phyloP scores from a whole-genome alignment of 164 flowering plant species.

The Paratinospora sagittata region DNA sequence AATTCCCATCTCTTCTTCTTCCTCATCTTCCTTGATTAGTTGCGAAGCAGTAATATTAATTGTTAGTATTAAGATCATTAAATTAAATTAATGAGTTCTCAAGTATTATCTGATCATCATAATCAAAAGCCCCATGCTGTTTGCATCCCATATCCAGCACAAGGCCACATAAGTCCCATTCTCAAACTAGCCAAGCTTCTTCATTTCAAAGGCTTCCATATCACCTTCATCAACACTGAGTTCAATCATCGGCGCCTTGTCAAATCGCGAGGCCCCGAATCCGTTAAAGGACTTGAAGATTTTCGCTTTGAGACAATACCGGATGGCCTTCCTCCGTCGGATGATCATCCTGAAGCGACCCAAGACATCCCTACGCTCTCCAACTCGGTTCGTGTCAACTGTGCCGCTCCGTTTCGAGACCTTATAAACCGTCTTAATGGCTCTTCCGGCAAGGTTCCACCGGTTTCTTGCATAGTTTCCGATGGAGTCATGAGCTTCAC shows the following conservation, averaged over 20 bases:
- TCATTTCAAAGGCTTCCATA: conserved; percentile 29
- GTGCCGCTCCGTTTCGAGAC: conserved; percentile 23
- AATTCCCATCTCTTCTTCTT: too few species aligned
- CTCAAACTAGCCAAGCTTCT: conserved; percentile 29
- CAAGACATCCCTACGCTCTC: conserved; percentile 41
- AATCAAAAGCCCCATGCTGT: conserved; percentile 15
- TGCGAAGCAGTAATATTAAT: too few species aligned
- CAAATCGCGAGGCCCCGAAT: conserved; percentile 39
- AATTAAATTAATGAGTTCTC: conserved; percentile 1
- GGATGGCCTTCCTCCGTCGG: conserved; percentile 56
- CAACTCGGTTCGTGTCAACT: conserved; percentile 22
- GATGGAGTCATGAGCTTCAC: conserved; percentile 44
- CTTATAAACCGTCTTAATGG: conserved; percentile 23
- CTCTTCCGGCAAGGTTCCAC: conserved; percentile 25
- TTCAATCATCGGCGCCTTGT: conserved; percentile 48
- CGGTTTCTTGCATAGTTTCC: conserved; percentile 29
- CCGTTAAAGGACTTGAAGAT: conserved; percentile 25
- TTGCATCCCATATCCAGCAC: conserved; percentile 30
- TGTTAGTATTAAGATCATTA: too few species aligned
- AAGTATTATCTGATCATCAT: not conserved
- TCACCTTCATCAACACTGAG: conserved; percentile 52
- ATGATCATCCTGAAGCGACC: conserved; percentile 39
- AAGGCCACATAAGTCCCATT: conserved; percentile 34
- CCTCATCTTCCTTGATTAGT: too few species aligned
- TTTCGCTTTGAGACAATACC: conserved; percentile 55